Evolutionary conservation across 805 yeast genomes (phyloP), one percentile per base, ranked within the genome.

Genomic region (Zygotorulaspora florentina): DNA sequence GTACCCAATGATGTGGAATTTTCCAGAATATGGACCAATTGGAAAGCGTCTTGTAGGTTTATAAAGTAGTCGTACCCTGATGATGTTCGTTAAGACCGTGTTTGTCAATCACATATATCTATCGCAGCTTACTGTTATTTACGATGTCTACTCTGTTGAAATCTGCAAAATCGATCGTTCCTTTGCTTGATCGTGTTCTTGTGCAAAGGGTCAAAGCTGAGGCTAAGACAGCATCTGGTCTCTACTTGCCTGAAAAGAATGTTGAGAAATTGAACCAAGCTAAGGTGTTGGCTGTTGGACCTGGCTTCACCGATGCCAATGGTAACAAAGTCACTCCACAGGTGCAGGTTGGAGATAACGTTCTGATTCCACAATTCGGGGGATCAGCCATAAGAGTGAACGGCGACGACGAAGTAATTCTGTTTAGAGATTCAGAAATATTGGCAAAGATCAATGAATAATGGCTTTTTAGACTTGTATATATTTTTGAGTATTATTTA

Each of bases 131-230:
- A 8, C 33, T 29, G 15, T 16, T 33, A 9, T 33, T 17, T 16
- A 17, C 9, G 20, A 64, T 65, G 80, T 70, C 79, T 50, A 76
- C 89, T 40, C 65, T 85, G 55, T 72, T 85, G 66, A 88, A 87
- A 70, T 81, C 87, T 56, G 93, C 87, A 61, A 85, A 88, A 72
- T 79, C 88, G 48, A 84, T 93, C 65, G 83, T 84, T 56, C 99
- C 99, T 54, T 81, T 95, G 58, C 77, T 93, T 58, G 98, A 93
- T 82, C 85, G 99, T 73, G 91, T 93, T 51, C 80, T 93, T 53
- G 96, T 93, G 52, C 97, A 90, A 75, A 86, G 97, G 71, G 72
- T 85, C 65, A 89, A 88, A 77, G 95, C 96, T 49, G 84, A 87
- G 64, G 77, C 91, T 56, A 78, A 89, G 75, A 90, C 98, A 49